Conservation (phyloP, 2,329 filamentous ascomycete species). For the Ampelomyces quisqualis region DNA sequence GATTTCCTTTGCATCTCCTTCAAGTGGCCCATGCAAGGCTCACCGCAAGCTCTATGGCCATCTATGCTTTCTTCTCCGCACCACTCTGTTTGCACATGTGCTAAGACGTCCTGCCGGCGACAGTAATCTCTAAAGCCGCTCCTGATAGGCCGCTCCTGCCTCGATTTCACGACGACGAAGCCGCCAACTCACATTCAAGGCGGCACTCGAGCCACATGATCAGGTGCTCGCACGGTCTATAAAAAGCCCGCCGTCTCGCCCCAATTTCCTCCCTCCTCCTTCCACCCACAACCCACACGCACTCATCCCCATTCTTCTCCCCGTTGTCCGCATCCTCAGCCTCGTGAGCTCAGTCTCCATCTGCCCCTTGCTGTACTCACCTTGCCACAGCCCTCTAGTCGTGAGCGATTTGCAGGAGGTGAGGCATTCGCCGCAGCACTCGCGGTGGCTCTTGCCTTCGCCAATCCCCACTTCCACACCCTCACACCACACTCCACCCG, state of each 20-base stretch:
- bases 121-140: constrained; percentile 34
- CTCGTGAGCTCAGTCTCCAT: background rate
- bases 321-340: background rate
- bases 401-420: background rate
- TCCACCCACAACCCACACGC: constrained; percentile 5
- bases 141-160: constrained; percentile 22
- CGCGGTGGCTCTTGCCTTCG: background rate
- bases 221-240: constrained; percentile 9
- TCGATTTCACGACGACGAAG: constrained; percentile 17
- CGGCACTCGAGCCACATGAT: constrained; percentile 17
- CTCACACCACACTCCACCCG: background rate
- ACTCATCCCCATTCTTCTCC: constrained; percentile 1
- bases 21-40: too few species aligned
- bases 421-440: background rate
- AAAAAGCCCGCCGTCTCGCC: constrained; percentile 9
- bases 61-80: background rate
- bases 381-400: background rate
- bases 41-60: too few species aligned
- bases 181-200: constrained; percentile 10
- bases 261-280: constrained; percentile 9
- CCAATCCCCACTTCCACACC: background rate
- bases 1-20: too few species aligned
- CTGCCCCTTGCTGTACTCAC: background rate
- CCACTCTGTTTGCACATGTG: constrained; percentile 2
- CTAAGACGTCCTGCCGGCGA: constrained; percentile 21